Evolutionary conservation across 164 flowering plant genomes (phyloP).

Genomic region (Chimonanthus praecox): DNA sequence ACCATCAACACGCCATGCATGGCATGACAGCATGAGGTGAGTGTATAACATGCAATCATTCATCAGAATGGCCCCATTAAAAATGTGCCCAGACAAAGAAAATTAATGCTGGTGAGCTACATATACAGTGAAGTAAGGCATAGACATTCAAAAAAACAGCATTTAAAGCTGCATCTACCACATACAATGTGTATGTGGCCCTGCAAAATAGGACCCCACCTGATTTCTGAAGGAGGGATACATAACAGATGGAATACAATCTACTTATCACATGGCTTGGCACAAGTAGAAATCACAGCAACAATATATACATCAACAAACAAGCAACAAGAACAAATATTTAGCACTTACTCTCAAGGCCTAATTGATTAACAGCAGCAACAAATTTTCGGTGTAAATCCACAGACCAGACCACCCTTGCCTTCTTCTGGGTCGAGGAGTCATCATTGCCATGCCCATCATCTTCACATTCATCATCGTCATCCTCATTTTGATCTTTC

Average conservation of each 20-base stretch:
- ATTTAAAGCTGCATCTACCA: neutral
- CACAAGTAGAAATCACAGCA: neutral
- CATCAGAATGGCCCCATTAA: too few relatives aligned
- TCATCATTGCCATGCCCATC: conserved; percentile 52
- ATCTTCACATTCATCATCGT: conserved; percentile 57
- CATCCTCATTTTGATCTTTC: conserved; percentile 67
- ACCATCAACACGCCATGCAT: too few relatives aligned
- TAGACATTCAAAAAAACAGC: neutral
- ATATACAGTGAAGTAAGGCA: neutral
- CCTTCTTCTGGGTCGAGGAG: conserved; percentile 65
- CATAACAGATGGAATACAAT: neutral
- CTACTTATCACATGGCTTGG: neutral
- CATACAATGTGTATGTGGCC: neutral
- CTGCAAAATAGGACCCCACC: neutral
- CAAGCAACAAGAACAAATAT: neutral
- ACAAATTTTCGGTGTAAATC: conserved; percentile 84
- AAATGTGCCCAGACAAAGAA: neutral
- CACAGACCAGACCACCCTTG: conserved; percentile 87
- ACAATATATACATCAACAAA: neutral
- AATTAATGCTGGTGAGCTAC: neutral
- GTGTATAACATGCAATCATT: too few relatives aligned
- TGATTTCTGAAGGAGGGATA: neutral
- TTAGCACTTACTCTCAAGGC: conserved; percentile 65
- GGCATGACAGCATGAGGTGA: too few relatives aligned
- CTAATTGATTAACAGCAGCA: conserved; percentile 79